Base-by-base conservation (phyloP, 257 asterid species). In the Misopates orontium region DNA sequence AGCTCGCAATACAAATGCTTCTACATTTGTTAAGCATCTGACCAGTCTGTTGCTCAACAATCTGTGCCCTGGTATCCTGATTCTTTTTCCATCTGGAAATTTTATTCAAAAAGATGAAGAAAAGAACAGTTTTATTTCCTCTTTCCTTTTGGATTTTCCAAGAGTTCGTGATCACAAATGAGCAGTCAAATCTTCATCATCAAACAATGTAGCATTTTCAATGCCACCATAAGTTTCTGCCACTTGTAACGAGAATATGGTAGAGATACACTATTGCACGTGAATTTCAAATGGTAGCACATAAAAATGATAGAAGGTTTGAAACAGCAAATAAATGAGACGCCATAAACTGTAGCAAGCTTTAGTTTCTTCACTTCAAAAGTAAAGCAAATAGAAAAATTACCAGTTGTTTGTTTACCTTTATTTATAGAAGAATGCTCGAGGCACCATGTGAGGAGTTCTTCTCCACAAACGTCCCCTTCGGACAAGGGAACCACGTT, bases 371-470 rank as follows among this genome's bases (percentile, higher is more conserved):
- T 2, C 36, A 28, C 6, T 6, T 36, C 11, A 9, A 36, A 36
- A 9, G 42, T 36, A 36, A 36, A 36, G 8, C 8, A 36, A 36
- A 36, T 8, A 36, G 10, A 58, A 15, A 0, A 14, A 45, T n/a
- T 28, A 25, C 24, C 28, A 60, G 42, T 36, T 36, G 8, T 36
- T 36, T 10, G 45, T 8, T 19, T 71, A 90, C 99, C 99, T 86
- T 68, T 82, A 73, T 77, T 77, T 60, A 87, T 68, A 19, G 96
- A 86, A 79, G 99, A 88, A 74, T 93, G 92, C 75, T 94, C 99
- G n/a, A 94, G 95, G 86, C 84, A 90, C 97, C 95, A 90, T 1
- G 95, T 86, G 58, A 90, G 94, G 57, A 94, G 99, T 75, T 94
- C 99, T 84, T 92, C 98, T 17, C 98, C 96, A 71, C 90, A 87